Base-by-base conservation (phyloP, 192 early-diverging fungal species). In the Coemansia sp. region DNA sequence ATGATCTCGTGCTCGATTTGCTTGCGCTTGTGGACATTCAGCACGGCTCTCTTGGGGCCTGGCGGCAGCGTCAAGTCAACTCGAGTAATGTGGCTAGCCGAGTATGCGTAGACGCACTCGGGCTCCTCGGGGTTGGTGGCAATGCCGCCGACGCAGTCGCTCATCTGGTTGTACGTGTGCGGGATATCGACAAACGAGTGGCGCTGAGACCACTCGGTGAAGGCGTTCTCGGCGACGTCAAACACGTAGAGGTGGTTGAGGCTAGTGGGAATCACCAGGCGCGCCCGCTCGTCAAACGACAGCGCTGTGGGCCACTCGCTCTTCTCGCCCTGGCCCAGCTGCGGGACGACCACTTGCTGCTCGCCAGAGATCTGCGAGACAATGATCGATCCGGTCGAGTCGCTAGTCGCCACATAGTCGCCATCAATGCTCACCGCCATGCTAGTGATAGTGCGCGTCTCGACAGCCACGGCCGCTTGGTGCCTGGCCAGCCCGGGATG, bases 121-220 rank as follows among this genome's bases (percentile, higher is more conserved):
- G 85, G 88, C 59, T 84, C 83, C 0, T 82, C 82, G 20, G 89
- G 86, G 69, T 91, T 91, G 45, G 88, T 89, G n/a, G 82, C 79
- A 3, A 94, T 77, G 11, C 94, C 95, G 9, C 86, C 81, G 14
- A 94, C 87, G 58, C 87, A 86, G 74, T 94, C 92, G 62, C 84
- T 82, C 64, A 90, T 74, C 20, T 74, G 57, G 40, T 86, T 56
- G 66, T 94, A 90, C 42, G 86, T 77, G 25, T 56, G 64, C n/a
- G 94, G 94, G 27, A 96, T 84, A 43, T 61, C 32, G 4, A 71
- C 62, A 36, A 89, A 68, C 31, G 89, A 87, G 68, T 93, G 84
- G 62, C 86, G 77, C 47, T 85, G 75, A 15, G 94, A 95, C 97
- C 97, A 98, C 56, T 91, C 86, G 3, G 91, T 90, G 45, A 94